These are phyloP conservation scores for Cyclotella baltica DNA, from an alignment of 108 stramenopile species.

Conservation along the genomic window DNA sequence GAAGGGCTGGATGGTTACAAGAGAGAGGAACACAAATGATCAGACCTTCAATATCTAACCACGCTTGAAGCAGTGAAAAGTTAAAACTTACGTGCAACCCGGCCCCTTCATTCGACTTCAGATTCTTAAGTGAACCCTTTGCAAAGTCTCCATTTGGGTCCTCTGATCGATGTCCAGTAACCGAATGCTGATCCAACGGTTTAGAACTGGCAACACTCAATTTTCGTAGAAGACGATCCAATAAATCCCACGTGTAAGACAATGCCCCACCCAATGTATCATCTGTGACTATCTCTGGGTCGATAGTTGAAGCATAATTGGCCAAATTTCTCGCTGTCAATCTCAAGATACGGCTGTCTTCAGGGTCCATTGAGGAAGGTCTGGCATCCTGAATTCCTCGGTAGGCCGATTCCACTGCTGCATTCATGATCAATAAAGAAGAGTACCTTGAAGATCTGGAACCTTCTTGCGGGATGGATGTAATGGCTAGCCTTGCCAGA, in stretches of 20 bases:
- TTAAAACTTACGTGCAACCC: constrained; percentile 58
- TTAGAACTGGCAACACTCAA: constrained; percentile 82
- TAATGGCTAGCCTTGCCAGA: constrained; percentile 79
- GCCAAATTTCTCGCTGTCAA: constrained; percentile 87
- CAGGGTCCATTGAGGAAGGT: constrained; percentile 87
- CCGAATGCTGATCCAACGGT: constrained; percentile 80
- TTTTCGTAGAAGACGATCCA: constrained; percentile 81
- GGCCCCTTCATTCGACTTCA: constrained; percentile 77
- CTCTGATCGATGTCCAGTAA: constrained; percentile 42
- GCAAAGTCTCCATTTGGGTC: constrained; percentile 72
- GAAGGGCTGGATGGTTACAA: constrained; percentile 53
- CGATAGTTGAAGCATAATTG: constrained; percentile 83
- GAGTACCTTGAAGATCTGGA: constrained; percentile 72
- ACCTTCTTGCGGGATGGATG: constrained; percentile 71
- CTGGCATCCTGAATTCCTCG: constrained; percentile 77
- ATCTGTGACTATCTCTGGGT: constrained; percentile 70
- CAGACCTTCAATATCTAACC: neutral
- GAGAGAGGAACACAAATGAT: neutral
- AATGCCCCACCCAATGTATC: constrained; percentile 72
- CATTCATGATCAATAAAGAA: constrained; percentile 79
- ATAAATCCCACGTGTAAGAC: constrained; percentile 83
- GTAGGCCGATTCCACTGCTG: constrained; percentile 87
- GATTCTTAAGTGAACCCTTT: constrained; percentile 71
- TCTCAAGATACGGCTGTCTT: constrained; percentile 88
- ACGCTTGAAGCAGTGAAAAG: neutral